Evolutionary conservation across 305 asterid species (phyloP).

Genomic region (Fraxinus albicans): DNA sequence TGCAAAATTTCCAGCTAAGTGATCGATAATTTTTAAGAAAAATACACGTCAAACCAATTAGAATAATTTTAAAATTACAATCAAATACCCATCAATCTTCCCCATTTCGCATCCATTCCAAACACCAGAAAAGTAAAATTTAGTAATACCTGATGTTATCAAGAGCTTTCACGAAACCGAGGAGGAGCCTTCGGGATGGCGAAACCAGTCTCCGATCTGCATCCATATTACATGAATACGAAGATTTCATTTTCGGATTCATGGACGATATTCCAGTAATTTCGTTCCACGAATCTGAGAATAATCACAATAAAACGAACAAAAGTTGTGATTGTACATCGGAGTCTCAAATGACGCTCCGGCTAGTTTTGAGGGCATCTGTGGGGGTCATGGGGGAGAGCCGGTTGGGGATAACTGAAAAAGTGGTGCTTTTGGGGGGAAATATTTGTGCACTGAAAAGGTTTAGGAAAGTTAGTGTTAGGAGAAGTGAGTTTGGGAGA

Average conservation of each 20-base stretch:
- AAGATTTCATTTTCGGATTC: conserved; percentile 42
- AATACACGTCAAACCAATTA: conserved; percentile 23
- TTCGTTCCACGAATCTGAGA: conserved; percentile 18
- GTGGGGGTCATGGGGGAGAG: conserved; percentile 60
- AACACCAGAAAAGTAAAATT: neutral
- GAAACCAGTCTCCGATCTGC: conserved; percentile 42
- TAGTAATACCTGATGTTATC: conserved; percentile 29
- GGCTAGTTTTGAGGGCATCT: conserved; percentile 54
- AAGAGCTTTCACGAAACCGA: conserved; percentile 43
- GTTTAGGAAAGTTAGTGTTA: conserved; percentile 37
- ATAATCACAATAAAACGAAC: neutral
- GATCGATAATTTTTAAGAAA: conserved; percentile 8
- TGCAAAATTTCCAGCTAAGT: neutral
- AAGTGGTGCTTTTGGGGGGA: conserved; percentile 50
- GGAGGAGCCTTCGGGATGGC: conserved; percentile 27
- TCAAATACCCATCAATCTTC: neutral
- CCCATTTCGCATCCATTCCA: neutral
- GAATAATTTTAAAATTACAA: neutral
- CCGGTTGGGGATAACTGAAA: conserved; percentile 50
- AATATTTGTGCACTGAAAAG: conserved; percentile 47
- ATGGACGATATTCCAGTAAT: conserved; percentile 46
- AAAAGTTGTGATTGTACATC: conserved; percentile 3
- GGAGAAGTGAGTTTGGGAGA: conserved; percentile 46
- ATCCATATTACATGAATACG: conserved; percentile 42
- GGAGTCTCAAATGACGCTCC: conserved; percentile 34